Percentiles rank a stretch among this genome's conserved stretches.
Evolutionary conservation across 1,284 basidiomycete species (phyloP).

Genomic region (Ganoderma resinaceum): DNA sequence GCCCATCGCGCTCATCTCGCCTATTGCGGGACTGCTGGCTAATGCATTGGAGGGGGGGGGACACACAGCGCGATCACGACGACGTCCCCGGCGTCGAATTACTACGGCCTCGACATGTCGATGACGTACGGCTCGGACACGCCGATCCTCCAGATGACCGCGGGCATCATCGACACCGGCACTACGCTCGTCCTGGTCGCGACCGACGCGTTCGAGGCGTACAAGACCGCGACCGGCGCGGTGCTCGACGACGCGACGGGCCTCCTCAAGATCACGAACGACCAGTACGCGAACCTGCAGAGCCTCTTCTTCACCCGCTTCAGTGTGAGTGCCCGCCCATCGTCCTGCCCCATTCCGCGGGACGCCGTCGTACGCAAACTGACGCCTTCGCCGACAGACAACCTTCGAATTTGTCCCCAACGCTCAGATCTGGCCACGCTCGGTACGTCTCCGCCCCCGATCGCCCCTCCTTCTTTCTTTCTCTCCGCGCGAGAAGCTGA

Average conservation of each 20-base stretch:
- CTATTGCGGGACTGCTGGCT: neutral
- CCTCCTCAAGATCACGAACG: conserved; percentile 31
- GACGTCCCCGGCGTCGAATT: conserved; percentile 45
- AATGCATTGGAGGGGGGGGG: too few relatives aligned
- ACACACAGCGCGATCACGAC: conserved; percentile 35
- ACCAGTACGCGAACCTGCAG: conserved; percentile 20
- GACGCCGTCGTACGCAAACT: neutral
- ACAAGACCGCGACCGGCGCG: conserved; percentile 32
- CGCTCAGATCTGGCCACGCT: conserved; percentile 23
- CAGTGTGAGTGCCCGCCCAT: conserved; percentile 23
- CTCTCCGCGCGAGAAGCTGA: neutral
- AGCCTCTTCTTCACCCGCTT: conserved; percentile 40
- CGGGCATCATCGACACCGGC: conserved; percentile 41
- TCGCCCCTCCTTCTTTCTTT: neutral
- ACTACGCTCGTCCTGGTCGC: conserved; percentile 45
- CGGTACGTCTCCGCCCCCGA: conserved; percentile 7
- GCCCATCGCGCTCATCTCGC: conserved; percentile 24
- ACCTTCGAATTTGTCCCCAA: conserved; percentile 22
- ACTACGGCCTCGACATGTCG: conserved; percentile 36
- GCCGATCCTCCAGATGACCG: conserved; percentile 29
- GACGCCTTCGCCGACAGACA: neutral
- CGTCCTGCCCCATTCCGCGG: too few relatives aligned
- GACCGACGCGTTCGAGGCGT: conserved; percentile 29
- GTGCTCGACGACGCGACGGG: conserved; percentile 30
- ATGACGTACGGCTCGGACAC: conserved; percentile 30